Evolutionary conservation across 2,329 filamentous ascomycete genomes (phyloP), one percentile per base, ranked within the genome.

Genomic region (Aphanocladium album): DNA sequence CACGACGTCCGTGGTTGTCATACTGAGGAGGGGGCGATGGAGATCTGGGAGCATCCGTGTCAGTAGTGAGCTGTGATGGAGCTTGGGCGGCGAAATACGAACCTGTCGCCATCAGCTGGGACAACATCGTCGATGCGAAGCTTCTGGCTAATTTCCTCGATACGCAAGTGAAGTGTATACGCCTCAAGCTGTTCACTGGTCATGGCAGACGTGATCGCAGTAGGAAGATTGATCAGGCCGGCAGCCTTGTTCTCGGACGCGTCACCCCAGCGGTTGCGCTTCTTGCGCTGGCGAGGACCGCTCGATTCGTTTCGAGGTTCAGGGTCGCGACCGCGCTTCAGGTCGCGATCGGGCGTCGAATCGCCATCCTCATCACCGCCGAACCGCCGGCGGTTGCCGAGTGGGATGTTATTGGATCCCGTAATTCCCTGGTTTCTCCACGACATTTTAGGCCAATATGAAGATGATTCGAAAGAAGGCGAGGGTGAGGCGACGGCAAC

Each of bases 81-180:
- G 16, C 60, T 25, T 57, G 50, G 25, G 43, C 39, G 23, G 5
- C 19, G 19, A 25, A 35, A 39, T 60, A 79, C 89, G 68, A 82
- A 96, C 93, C 95, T 87, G 73, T 98, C 93, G 68, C 92, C 93
- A 78, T 98, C 95, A 68, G 91, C 91, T 62, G 95, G 95, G 64
- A 99, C 95, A 59, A 99, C 95, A 82, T 99, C 95, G 79, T 98
- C 96, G 76, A 99, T 99, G 72, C 93, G 89, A 68, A 99, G 86
- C 84, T 99, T 99, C 80, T 99, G 93, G 73, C 92, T 98, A 71
- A 99, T 99, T 77, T 99, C 95, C 76, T 99, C 93, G 72, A 99
- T 98, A 71, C 95, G 91, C 71, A 99, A 80, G 78, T 99, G 93
- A 67, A 98, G 81, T 23, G 93, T 95, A 74, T 99, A 99, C 21